Percentiles rank a stretch among this genome's conserved stretches.
phyloP scores from a whole-genome alignment of 75 land plant species.

The Pinus tabuliformis region DNA sequence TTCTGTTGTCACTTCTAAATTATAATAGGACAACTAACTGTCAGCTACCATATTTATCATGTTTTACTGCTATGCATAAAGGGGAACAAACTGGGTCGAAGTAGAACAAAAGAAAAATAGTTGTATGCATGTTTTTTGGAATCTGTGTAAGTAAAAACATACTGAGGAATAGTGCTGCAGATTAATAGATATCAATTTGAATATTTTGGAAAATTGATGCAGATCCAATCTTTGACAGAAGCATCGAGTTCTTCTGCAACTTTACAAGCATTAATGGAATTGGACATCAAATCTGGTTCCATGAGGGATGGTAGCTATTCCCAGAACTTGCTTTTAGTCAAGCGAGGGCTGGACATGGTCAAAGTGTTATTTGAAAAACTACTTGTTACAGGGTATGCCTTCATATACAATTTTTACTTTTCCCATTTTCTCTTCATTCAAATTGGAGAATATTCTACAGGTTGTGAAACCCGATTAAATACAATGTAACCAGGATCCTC shows the following conservation, averaged over 20 bases:
- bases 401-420: background rate
- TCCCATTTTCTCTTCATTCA: background rate
- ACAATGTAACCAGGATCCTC: too few relatives aligned
- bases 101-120: too few relatives aligned
- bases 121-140: too few relatives aligned
- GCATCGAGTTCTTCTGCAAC: slow-evolving; percentile 59
- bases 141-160: too few relatives aligned
- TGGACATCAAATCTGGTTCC: slow-evolving; percentile 36
- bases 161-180: background rate
- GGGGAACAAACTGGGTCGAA: too few relatives aligned
- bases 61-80: too few relatives aligned
- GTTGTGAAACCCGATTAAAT: too few relatives aligned
- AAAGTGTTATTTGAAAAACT: slow-evolving; percentile 79
- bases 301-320: slow-evolving; percentile 85
- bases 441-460: too few relatives aligned
- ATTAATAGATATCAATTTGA: slow-evolving; percentile 5
- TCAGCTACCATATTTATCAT: too few relatives aligned
- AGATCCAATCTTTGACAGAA: slow-evolving; percentile 70
- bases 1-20: too few relatives aligned
- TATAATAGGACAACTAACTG: too few relatives aligned
- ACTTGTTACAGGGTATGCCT: slow-evolving; percentile 61
- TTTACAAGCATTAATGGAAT: slow-evolving; percentile 52
- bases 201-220: slow-evolving; percentile 1
- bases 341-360: slow-evolving; percentile 94
- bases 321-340: slow-evolving; percentile 76